These are phyloP conservation scores for Catenaria anguillulae DNA, from an alignment of 371 early-diverging fungal genomes.

Conservation along the genomic window DNA sequence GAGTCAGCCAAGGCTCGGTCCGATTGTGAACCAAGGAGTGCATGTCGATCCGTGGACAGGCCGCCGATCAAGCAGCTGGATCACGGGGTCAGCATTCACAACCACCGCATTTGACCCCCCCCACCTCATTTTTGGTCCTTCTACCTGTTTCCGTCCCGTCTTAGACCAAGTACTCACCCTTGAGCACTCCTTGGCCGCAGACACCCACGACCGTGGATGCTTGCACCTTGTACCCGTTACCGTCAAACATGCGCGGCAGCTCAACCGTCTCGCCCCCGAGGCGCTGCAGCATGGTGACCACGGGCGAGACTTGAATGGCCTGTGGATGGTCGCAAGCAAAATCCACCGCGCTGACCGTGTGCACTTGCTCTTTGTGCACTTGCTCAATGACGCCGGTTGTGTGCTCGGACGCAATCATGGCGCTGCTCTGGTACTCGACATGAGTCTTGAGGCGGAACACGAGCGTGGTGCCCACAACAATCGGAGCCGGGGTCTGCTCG, in stretches of 20 bases:
- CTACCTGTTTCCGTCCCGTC: no score
- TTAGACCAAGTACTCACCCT: no score
- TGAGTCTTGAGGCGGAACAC: conserved; percentile 71
- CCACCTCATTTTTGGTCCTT: no score
- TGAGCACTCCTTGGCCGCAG: no score
- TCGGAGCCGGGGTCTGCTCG: conserved; percentile 40
- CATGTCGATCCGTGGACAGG: no score
- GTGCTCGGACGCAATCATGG: conserved; percentile 44
- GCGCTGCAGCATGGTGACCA: conserved; percentile 64
- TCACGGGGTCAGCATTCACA: no score
- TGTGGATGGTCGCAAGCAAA: conserved; percentile 56
- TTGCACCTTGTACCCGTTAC: conserved; percentile 89
- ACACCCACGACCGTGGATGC: no score
- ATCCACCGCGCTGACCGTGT: conserved; percentile 65
- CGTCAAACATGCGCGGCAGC: conserved; percentile 61
- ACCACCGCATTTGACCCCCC: no score
- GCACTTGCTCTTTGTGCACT: conserved; percentile 65
- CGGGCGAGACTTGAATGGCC: conserved; percentile 45
- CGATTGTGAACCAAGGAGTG: no score
- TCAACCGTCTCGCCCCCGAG: conserved; percentile 56
- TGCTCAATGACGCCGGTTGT: conserved; percentile 67
- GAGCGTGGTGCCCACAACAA: conserved; percentile 53
- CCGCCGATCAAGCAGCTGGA: no score
- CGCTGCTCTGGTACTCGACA: conserved; percentile 59
- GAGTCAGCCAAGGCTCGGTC: no score